Base-by-base conservation (phyloP, 495 filamentous ascomycete genomes). In the Penicillium malachiteum region DNA sequence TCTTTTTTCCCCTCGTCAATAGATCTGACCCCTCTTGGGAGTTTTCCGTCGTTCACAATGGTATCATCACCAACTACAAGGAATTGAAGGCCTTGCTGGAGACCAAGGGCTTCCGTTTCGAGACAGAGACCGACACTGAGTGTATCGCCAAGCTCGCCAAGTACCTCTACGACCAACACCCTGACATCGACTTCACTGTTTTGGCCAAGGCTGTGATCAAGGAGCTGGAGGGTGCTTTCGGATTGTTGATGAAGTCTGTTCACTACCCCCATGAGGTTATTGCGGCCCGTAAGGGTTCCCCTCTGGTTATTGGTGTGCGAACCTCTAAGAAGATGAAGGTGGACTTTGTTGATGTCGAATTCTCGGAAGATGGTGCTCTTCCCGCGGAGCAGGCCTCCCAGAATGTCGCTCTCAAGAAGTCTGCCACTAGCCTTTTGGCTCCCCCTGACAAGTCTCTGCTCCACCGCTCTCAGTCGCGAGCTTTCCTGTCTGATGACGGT, bases 61-160 rank as follows among this genome's bases (percentile, higher is more conserved):
- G 94, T 70, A 98, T 98, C 81, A 98, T 98, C 78, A 98, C 94
- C 78, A 98, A 98, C 82, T 98, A 98, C 84, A 98, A 98, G 79
- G 94, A 98, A 79, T 78, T 98, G 63, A 96, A 93, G 85, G 88
- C 89, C 52, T 82, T 98, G 48, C 79, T 98, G 58, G 86, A 91
- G 75, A 81, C 79, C 79, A 98, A 97, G 81, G 95, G 95, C 59
- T 96, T 96, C 82, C 86, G 87, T 54, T 98, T 98, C 70, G 94
- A 98, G 84, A 97, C 93, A 30, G 92, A 98, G 78, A 98, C 94
- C 43, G 94, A 98, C 67, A 98, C 94, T 26, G 94, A 98, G 74
- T 96, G 92, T 71, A 98, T 98, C 72, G 94, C 95, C 56, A 98
- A 98, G 79, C 86, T 98, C 48, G 88, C 93, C 69, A 98, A 97